Evolutionary conservation across 495 filamentous ascomycete species (phyloP), one percentile per base, ranked within the genome.

Genomic region (Chaetomium fimeti): DNA sequence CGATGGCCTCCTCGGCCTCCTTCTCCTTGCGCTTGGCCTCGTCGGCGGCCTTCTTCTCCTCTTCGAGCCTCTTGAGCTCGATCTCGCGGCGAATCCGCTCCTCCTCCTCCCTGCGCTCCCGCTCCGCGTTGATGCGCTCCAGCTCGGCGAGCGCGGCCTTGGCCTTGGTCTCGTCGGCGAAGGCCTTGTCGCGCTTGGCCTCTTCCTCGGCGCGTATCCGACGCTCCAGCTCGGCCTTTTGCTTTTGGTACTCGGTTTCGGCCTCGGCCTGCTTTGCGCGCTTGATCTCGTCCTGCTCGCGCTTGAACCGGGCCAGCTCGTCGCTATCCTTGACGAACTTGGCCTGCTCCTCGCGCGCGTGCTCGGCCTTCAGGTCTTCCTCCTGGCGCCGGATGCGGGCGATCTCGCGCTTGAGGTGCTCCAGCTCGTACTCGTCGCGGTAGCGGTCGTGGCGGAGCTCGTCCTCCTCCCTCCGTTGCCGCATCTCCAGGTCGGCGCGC

Each of bases 21-120:
- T 79, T 76, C 66, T 84, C 76, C 61, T 82, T 73, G 18, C 69
- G 69, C 57, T 76, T 67, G 60, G 75, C 74, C 66, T 81, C 81
- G 38, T 78, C 75, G 0, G 65, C 66, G 6, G 76, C 69, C 60
- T 76, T 75, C 63, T 82, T 76, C 72, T 89, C 86, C 56, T 83
- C 80, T 52, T 82, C 75, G 36, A 85, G 79, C 68, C 79, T 82
- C 74, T 91, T 83, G 15, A 85, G 78, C 61, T 84, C 77, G 16
- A 82, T 61, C 72, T 84, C 81, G 53, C 76, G 76, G 65, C 78
- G 74, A 43, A 87, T 74, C 60, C 79, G 77, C 54, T 74, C 78
- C 64, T 79, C 75, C 12, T 82, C 75, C 54, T 75, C 72, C 64
- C 81, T 77, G 52, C 75, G 71, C 64, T 80, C 76, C 68, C 81